These are phyloP conservation scores for Rhipidocladum racemiflorum DNA, from an alignment of 176 grass and related monocot species.

Conservation along the genomic window DNA sequence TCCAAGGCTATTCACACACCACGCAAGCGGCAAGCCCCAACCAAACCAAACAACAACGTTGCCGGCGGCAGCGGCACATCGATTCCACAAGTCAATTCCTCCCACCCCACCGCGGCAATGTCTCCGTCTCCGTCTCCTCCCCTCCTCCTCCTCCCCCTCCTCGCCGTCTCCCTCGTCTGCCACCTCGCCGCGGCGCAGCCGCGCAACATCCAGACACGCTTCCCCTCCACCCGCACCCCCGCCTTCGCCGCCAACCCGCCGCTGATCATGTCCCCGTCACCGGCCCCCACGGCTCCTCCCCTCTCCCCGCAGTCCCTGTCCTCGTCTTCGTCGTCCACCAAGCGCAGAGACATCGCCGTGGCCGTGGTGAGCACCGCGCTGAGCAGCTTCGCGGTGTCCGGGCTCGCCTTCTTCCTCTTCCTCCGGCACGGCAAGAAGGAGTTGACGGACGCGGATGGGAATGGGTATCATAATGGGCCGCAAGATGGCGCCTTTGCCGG, in stretches of 20 bases:
- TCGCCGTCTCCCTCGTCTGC: neutral
- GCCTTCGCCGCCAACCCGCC: slow-evolving; percentile 46
- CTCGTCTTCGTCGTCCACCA: slow-evolving; percentile 9
- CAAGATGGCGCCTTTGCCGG: neutral
- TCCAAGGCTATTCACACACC: slow-evolving; percentile 25
- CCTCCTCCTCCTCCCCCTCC: neutral
- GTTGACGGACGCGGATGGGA: neutral
- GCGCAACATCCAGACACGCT: slow-evolving; percentile 54
- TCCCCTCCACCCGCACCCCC: slow-evolving; percentile 58
- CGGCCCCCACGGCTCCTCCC: neutral
- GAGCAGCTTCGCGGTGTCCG: slow-evolving; percentile 79
- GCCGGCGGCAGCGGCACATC: neutral
- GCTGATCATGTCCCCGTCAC: slow-evolving; percentile 14
- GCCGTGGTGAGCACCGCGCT: slow-evolving; percentile 79
- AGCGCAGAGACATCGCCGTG: slow-evolving; percentile 46
- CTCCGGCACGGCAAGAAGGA: slow-evolving; percentile 45
- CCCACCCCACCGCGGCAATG: slow-evolving; percentile 16
- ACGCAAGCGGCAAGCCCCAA: slow-evolving; percentile 4
- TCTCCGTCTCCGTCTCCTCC: neutral
- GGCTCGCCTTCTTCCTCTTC: slow-evolving; percentile 68
- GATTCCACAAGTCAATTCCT: slow-evolving; percentile 27
- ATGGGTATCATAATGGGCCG: neutral
- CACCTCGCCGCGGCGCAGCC: slow-evolving; percentile 6
- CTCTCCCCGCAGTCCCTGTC: neutral
- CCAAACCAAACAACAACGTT: neutral